Evolutionary conservation across 192 early-diverging fungal genomes (phyloP).

Genomic region (Rhizoclosmatium globosum): DNA sequence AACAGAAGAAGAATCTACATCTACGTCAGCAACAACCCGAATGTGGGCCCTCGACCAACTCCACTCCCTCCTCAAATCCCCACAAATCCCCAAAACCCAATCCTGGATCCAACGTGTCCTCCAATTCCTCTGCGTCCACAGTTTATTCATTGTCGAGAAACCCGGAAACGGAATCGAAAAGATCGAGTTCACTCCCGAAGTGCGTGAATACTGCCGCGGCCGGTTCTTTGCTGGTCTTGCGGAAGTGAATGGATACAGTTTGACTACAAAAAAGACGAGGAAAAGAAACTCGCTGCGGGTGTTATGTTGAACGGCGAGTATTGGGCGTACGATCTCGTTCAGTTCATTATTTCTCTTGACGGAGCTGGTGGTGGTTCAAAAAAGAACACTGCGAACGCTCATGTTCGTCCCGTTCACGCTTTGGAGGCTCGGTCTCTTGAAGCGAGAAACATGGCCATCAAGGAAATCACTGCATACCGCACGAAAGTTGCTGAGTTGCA

Average conservation of each 20-base stretch:
- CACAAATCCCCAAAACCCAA: constrained; percentile 79
- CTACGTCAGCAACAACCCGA: constrained; percentile 25
- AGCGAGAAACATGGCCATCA: constrained; percentile 35
- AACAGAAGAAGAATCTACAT: neutral
- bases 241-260: constrained; percentile 68
- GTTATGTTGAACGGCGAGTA: constrained; percentile 65
- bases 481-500: constrained; percentile 17
- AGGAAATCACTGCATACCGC: constrained; percentile 26
- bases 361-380: neutral
- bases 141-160: constrained; percentile 72
- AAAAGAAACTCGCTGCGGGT: constrained; percentile 43
- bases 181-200: constrained; percentile 13
- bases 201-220: constrained; percentile 65
- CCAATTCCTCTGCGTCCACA: constrained; percentile 75
- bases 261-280: constrained; percentile 44
- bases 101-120: constrained; percentile 73
- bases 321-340: constrained; percentile 66
- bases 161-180: constrained; percentile 49
- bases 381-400: neutral
- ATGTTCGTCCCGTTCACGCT: constrained; percentile 16
- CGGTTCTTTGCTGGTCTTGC: constrained; percentile 74
- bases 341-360: constrained; percentile 55
- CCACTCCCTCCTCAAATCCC: constrained; percentile 73
- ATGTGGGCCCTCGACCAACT: constrained; percentile 87
- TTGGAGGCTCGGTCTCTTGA: constrained; percentile 26